phyloP scores from a whole-genome alignment of 257 asterid genomes.

The Solanum acaule region DNA sequence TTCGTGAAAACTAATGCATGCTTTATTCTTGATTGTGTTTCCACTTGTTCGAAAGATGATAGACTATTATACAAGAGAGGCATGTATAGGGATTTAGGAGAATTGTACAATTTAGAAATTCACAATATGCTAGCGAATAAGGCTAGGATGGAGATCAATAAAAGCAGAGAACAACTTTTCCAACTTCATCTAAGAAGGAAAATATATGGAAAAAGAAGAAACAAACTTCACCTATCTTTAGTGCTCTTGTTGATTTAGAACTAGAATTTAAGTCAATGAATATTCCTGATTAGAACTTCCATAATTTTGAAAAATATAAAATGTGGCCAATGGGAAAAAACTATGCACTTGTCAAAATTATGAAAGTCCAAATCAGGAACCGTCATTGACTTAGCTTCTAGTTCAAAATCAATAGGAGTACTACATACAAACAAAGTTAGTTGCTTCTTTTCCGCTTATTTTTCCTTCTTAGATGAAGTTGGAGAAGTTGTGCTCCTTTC shows the following conservation, averaged over 20 bases:
- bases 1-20: neutral
- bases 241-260: neutral
- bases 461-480: no score
- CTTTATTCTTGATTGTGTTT: neutral
- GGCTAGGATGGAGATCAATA: neutral
- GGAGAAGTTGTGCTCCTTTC: no score
- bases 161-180: no score
- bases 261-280: no score
- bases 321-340: no score
- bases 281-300: neutral
- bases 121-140: neutral
- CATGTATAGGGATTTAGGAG: neutral
- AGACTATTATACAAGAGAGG: conserved; percentile 28
- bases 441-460: no score
- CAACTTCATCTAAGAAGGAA: neutral
- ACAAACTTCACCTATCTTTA: neutral
- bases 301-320: no score
- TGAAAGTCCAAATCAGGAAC: no score
- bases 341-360: no score
- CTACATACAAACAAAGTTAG: no score
- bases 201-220: neutral
- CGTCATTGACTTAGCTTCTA: no score
- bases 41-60: neutral
- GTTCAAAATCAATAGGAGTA: no score
- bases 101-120: neutral